A percentile compares a stretch with the other conserved stretches of the same genome.
Evolutionary conservation across 108 stramenopile genomes (phyloP).

Genomic region (Skeletonema tropicum): DNA sequence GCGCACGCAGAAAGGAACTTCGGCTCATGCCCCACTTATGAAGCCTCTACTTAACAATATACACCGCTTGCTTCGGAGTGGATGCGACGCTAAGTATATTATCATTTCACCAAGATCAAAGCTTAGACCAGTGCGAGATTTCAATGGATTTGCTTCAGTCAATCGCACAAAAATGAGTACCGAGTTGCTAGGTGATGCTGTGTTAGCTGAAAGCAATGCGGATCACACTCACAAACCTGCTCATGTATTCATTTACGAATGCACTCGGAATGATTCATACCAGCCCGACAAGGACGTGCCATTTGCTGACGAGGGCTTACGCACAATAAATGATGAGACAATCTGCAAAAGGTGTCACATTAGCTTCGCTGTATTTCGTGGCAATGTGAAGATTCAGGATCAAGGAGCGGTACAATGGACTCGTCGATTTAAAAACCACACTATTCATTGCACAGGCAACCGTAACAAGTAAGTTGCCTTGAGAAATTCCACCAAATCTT

Average conservation of each 20-base stretch:
- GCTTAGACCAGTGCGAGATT: constrained; percentile 67
- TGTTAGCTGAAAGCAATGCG: constrained; percentile 28
- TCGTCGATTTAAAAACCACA: constrained; percentile 67
- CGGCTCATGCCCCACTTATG: constrained; percentile 46
- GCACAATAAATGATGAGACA: constrained; percentile 12
- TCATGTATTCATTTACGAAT: constrained; percentile 61
- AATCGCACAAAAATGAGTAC: constrained; percentile 36
- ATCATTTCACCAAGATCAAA: constrained; percentile 70
- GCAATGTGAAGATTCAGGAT: constrained; percentile 54
- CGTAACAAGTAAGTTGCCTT: not conserved
- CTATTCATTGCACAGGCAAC: constrained; percentile 60
- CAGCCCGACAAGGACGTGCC: constrained; percentile 35
- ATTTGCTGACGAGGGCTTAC: constrained; percentile 14
- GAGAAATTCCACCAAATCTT: too few species aligned
- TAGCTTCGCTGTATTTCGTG: constrained; percentile 60
- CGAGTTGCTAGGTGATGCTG: constrained; percentile 11
- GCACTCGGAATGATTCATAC: constrained; percentile 54
- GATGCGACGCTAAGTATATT: constrained; percentile 52
- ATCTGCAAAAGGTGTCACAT: constrained; percentile 44
- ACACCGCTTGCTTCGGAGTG: constrained; percentile 52
- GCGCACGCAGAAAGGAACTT: constrained; percentile 55
- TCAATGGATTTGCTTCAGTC: constrained; percentile 61
- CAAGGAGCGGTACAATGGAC: constrained; percentile 65
- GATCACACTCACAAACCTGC: constrained; percentile 6
- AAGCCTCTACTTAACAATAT: constrained; percentile 64